These are phyloP conservation scores for Anacardium occidentale DNA, from an alignment of 345 rosid genomes.

Conservation along the genomic window DNA sequence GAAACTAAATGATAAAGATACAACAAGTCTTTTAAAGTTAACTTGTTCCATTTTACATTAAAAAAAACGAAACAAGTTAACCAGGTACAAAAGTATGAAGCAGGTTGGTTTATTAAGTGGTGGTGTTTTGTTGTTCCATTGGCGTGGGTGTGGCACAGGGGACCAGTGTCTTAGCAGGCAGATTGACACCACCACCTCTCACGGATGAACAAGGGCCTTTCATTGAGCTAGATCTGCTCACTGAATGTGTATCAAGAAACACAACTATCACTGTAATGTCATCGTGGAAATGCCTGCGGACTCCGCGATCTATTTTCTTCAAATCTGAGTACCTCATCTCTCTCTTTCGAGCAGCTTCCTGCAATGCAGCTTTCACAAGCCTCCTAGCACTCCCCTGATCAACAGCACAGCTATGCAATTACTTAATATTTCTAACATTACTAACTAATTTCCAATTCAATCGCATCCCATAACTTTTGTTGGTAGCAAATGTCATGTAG, in stretches of 20 bases:
- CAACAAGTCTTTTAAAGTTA: constrained; percentile 23
- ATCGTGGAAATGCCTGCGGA: constrained; percentile 73
- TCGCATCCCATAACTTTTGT: neutral
- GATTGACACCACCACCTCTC: constrained; percentile 67
- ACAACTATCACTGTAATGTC: constrained; percentile 67
- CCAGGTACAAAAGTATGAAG: constrained; percentile 13
- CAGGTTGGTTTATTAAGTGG: constrained; percentile 15
- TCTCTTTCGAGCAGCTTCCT: constrained; percentile 51
- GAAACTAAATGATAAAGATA: constrained; percentile 14
- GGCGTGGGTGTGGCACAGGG: constrained; percentile 39
- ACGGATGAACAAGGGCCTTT: constrained; percentile 68
- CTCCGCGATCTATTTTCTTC: constrained; percentile 74
- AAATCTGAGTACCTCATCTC: constrained; percentile 77
- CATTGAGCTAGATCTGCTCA: constrained; percentile 60
- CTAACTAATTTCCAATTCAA: neutral
- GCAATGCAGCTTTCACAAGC: constrained; percentile 61
- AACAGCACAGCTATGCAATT: neutral
- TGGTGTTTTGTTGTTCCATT: constrained; percentile 25
- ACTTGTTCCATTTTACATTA: constrained; percentile 41
- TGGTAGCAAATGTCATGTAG: too few species aligned
- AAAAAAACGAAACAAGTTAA: too few species aligned
- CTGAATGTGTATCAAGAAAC: constrained; percentile 61
- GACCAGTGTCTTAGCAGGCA: constrained; percentile 45
- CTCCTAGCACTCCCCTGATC: constrained; percentile 69
- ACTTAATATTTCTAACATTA: neutral